A percentile compares a stretch with the other conserved stretches of the same genome.
Evolutionary conservation across 208 protist genomes (phyloP).

Genomic region (Naegleria lovaniensis): DNA sequence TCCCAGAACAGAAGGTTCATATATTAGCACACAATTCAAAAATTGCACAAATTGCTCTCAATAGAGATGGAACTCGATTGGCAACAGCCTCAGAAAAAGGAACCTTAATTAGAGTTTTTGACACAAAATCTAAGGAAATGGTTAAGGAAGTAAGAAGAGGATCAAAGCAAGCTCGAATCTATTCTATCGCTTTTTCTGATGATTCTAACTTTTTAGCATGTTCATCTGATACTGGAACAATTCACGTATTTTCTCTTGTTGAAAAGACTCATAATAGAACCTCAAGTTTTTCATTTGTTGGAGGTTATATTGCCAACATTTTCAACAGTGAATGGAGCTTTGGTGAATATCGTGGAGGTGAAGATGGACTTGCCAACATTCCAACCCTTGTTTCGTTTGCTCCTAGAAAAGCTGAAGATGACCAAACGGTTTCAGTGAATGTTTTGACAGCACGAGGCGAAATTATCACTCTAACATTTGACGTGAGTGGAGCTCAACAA

Average conservation of each 20-base stretch:
- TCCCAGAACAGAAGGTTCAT: not conserved
- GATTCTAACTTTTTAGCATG: constrained; percentile 55
- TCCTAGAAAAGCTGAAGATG: not conserved
- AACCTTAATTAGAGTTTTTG: constrained; percentile 77
- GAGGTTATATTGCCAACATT: not conserved
- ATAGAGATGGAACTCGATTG: constrained; percentile 65
- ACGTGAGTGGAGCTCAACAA: not conserved
- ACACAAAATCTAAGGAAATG: constrained; percentile 58
- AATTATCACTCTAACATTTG: not conserved
- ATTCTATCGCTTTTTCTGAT: constrained; percentile 53
- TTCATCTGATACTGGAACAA: constrained; percentile 58
- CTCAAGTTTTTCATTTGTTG: constrained; percentile 18
- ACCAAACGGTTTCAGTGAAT: not conserved
- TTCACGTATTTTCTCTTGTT: constrained; percentile 52
- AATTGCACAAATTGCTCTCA: constrained; percentile 67
- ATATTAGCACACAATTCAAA: constrained; percentile 61
- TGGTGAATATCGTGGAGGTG: not conserved
- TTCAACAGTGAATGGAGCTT: constrained; percentile 1
- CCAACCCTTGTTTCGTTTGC: not conserved
- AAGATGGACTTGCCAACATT: not conserved
- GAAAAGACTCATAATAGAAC: constrained; percentile 13
- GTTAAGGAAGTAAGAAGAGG: constrained; percentile 68
- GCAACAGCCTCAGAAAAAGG: constrained; percentile 77
- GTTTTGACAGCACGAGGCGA: not conserved
- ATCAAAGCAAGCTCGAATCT: constrained; percentile 55